These are phyloP conservation scores for Cicer judaicum DNA, from an alignment of 306 rosid genomes.

Conservation along the genomic window DNA sequence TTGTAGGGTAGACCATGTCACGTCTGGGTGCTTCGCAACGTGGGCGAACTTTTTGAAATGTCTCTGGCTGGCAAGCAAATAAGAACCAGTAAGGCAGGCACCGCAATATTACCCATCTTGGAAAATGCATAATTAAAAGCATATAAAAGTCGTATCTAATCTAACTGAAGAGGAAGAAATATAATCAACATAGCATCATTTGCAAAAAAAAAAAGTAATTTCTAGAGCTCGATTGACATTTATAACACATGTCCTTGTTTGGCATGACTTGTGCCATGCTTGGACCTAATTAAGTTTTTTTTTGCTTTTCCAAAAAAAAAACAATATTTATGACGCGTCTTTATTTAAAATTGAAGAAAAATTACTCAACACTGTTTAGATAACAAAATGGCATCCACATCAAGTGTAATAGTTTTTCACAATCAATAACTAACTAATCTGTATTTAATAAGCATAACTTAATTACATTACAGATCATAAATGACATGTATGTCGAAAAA, in stretches of 20 bases:
- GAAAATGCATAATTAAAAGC: conserved; percentile 30
- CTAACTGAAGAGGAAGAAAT: conserved; percentile 32
- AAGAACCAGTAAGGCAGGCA: conserved; percentile 29
- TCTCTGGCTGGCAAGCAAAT: conserved; percentile 77
- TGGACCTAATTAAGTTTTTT: too few species aligned
- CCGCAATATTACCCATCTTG: conserved; percentile 10
- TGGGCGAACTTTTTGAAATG: conserved; percentile 87
- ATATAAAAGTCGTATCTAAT: conserved; percentile 1
- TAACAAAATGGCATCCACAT: conserved; percentile 14
- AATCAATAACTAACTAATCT: conserved; percentile 22
- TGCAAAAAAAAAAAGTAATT: conserved; percentile 28
- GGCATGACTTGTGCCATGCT: too few species aligned
- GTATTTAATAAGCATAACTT: conserved; percentile 23
- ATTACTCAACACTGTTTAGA: conserved; percentile 6
- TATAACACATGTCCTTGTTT: neutral
- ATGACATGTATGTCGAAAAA: conserved; percentile 1
- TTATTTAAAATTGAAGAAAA: conserved; percentile 19
- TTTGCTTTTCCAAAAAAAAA: too few species aligned
- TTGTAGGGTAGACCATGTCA: conserved; percentile 82
- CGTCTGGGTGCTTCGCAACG: conserved; percentile 97
- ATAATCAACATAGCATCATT: conserved; percentile 9
- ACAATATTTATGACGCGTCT: neutral
- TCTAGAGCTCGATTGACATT: conserved; percentile 16
- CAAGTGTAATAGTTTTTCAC: conserved; percentile 1
- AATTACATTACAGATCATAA: conserved; percentile 5